Evolutionary conservation across 2,329 filamentous ascomycete species (phyloP).

Genomic region (Talaromyces piceae): DNA sequence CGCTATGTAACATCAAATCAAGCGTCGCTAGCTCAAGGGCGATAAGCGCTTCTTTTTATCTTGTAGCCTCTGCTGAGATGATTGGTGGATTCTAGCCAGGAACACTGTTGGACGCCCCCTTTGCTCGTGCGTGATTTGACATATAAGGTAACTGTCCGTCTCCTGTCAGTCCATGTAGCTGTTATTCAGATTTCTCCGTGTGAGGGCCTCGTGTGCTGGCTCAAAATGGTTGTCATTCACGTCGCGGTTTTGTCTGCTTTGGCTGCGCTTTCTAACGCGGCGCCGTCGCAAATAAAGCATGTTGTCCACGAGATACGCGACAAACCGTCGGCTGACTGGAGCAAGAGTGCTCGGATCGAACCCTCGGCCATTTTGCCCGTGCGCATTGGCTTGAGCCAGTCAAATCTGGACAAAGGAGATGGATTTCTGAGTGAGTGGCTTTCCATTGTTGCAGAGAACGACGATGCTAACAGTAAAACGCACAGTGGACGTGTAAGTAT

Average conservation of each 20-base stretch:
- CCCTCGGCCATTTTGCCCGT: slow-evolving; percentile 34
- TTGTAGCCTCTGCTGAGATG: not conserved
- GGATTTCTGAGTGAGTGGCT: slow-evolving; percentile 27
- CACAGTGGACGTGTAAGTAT: slow-evolving; percentile 10
- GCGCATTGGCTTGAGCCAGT: slow-evolving; percentile 41
- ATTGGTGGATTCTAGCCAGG: not conserved
- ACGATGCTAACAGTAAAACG: not conserved
- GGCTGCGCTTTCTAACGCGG: slow-evolving; percentile 18
- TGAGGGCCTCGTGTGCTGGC: not conserved
- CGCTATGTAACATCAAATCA: not conserved
- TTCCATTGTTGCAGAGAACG: not conserved
- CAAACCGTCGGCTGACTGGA: slow-evolving; percentile 27
- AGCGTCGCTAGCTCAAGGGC: not conserved
- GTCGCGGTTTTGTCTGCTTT: slow-evolving; percentile 13
- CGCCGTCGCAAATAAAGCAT: slow-evolving; percentile 23
- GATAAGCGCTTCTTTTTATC: not conserved
- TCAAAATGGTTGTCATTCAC: slow-evolving; percentile 9
- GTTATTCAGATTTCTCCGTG: not conserved
- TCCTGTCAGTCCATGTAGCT: not conserved
- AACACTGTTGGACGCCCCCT: not conserved
- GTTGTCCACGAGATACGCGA: slow-evolving; percentile 39
- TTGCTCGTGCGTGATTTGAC: not conserved
- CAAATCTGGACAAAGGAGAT: slow-evolving; percentile 39
- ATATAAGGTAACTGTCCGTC: not conserved
- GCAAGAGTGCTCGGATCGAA: slow-evolving; percentile 30